These are phyloP conservation scores for Aphanomyces euteiches DNA, from an alignment of 352 stramenopile species.

Conservation along the genomic window DNA sequence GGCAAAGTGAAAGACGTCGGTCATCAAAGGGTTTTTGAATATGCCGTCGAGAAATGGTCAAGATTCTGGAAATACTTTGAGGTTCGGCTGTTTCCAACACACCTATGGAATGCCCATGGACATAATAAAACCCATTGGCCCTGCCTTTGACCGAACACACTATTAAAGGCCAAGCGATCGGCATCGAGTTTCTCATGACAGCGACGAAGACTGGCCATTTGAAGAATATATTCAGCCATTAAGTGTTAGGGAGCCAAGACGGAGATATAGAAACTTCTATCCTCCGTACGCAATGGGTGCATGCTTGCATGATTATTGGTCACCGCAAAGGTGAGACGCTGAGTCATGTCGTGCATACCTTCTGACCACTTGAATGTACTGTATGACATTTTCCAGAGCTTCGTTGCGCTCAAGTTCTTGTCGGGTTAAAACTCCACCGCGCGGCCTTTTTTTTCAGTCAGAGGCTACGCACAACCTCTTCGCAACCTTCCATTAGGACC, in stretches of 20 bases:
- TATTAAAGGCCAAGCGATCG: too few relatives aligned
- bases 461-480: neutral
- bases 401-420: conserved; percentile 2
- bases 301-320: neutral
- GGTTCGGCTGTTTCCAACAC: too few relatives aligned
- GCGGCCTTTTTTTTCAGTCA: neutral
- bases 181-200: neutral
- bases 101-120: too few relatives aligned
- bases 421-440: conserved; percentile 6
- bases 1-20: too few relatives aligned
- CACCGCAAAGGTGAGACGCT: conserved; percentile 1
- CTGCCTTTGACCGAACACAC: too few relatives aligned
- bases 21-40: too few relatives aligned
- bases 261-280: neutral
- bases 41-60: too few relatives aligned
- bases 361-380: neutral
- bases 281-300: neutral
- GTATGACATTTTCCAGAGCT: neutral
- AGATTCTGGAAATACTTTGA: too few relatives aligned
- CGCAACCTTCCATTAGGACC: conserved; percentile 17
- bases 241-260: neutral
- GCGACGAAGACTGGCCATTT: neutral
- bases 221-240: neutral
- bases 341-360: neutral
- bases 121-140: too few relatives aligned